Base-by-base conservation (phyloP, 148 eudicot genomes). In the Persicaria maculosa region DNA sequence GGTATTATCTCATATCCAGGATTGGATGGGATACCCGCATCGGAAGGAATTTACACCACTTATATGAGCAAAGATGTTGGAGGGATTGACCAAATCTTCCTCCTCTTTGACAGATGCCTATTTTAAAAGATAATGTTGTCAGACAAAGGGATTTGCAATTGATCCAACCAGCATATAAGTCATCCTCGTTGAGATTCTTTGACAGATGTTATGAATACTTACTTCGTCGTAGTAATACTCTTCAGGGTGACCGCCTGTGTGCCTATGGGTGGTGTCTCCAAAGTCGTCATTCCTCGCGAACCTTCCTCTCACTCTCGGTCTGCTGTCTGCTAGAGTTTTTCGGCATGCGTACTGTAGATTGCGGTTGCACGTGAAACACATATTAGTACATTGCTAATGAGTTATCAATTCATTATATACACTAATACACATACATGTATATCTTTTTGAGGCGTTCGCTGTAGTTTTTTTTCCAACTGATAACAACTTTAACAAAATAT, bases 301-400 rank as follows among this genome's bases (percentile, higher is more conserved):
- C 82, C 98, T 87, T 79, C 98, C 98, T 80, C 98, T 86, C 4
- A 94, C 98, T 43, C 98, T 79, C 12, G 93, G 98, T 74, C 98
- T 82, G 80, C 97, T 94, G 78, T 94, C 98, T 50, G 98, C 98
- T 43, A 94, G 83, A 7, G 97, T 94, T 83, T 94, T 91, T 16
- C 98, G 93, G 77, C 98, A 94, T 16, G 97, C 96, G 80, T 94
- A 94, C 98, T 94, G 88, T 79, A 65, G 45, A 10, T 64, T 7
- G 9, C 12, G 1, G 12, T 48, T 7, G 52, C 40, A 48, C 12
- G 52, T 48, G 52, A 3, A 59, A 57, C 40, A 22, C 36, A 1
- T 22, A 4, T 59, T 22, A 59, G 40, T 22, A 1, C 9, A 4
- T 59, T 22, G 22, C 65, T 22, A 19, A 1, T 20, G 36, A 20